These are phyloP conservation scores for Biscogniauxia sp. DNA, from an alignment of 2,329 filamentous ascomycete genomes.

Conservation along the genomic window DNA sequence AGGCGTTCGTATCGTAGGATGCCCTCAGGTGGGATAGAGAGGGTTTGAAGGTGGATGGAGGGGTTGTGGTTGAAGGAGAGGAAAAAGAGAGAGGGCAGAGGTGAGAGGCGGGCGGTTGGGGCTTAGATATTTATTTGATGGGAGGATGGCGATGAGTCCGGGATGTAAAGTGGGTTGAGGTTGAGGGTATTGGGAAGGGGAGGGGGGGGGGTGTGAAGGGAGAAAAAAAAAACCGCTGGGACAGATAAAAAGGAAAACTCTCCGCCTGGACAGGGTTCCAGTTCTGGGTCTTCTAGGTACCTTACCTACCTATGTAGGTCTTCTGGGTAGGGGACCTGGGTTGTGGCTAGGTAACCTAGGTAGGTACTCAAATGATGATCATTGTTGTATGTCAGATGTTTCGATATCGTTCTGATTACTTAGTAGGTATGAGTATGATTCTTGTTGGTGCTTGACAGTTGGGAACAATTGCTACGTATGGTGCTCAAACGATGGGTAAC, in stretches of 20 bases:
- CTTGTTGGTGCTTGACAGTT: not conserved
- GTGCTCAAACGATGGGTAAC: not conserved
- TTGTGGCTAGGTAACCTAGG: not conserved
- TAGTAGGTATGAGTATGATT: too few species aligned
- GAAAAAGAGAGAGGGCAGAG: constrained; percentile 1
- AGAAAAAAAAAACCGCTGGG: constrained; percentile 18
- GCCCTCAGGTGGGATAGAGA: constrained; percentile 15
- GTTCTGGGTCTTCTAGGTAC: not conserved
- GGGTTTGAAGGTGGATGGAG: constrained; percentile 13
- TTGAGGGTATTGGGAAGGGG: too few species aligned
- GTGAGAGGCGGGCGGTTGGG: constrained; percentile 1
- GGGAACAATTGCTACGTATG: not conserved
- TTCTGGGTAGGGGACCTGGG: not conserved
- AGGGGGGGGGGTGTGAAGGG: not conserved
- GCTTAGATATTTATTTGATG: constrained; percentile 3
- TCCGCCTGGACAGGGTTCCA: not conserved
- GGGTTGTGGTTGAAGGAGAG: constrained; percentile 2
- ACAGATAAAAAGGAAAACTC: constrained; percentile 1
- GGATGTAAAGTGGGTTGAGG: constrained; percentile 12
- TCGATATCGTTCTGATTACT: not conserved
- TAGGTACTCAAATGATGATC: too few species aligned
- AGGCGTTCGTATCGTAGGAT: constrained; percentile 27
- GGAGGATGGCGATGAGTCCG: not conserved
- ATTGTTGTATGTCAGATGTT: not conserved
- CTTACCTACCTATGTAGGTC: too few species aligned